Evolutionary conservation across 768 basidiomycete species (phyloP).

Genomic region (Psilocybe sp.): DNA sequence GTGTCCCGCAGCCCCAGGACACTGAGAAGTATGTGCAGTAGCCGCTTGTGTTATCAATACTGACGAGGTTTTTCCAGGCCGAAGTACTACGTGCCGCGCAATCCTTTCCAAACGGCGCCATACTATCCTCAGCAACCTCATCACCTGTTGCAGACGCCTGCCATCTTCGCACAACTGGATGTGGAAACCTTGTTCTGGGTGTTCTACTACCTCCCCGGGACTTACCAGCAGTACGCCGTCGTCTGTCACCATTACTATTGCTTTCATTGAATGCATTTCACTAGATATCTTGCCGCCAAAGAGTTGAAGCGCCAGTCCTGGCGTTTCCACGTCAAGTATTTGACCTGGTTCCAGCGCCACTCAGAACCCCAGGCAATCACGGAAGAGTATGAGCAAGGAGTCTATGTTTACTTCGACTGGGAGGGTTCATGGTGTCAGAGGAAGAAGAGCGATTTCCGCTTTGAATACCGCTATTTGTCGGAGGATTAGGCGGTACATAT

Average conservation of each 20-base stretch:
- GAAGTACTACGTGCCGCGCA: slow-evolving; percentile 93
- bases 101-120: slow-evolving; percentile 85
- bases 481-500: slow-evolving; percentile 58
- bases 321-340: slow-evolving; percentile 98
- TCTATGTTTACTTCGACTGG: slow-evolving; percentile 99
- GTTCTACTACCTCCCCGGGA: slow-evolving; percentile 96
- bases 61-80: slow-evolving; percentile 51
- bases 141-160: slow-evolving; percentile 75
- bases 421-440: slow-evolving; percentile 98
- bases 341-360: slow-evolving; percentile 99
- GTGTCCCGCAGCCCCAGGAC: slow-evolving; percentile 88
- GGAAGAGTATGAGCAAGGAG: slow-evolving; percentile 98
- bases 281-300: slow-evolving; percentile 90
- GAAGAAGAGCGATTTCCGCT: slow-evolving; percentile 97
- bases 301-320: slow-evolving; percentile 97
- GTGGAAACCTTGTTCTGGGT: slow-evolving; percentile 98
- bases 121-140: slow-evolving; percentile 94
- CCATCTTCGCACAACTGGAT: slow-evolving; percentile 87
- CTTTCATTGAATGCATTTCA: background rate
- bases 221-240: slow-evolving; percentile 87
- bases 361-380: slow-evolving; percentile 98
- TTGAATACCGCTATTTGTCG: slow-evolving; percentile 92
- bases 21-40: slow-evolving; percentile 78
- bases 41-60: background rate
- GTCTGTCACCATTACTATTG: background rate